Evolutionary conservation across 2,329 filamentous ascomycete species (phyloP).

Genomic region (Aureobasidium sp.): DNA sequence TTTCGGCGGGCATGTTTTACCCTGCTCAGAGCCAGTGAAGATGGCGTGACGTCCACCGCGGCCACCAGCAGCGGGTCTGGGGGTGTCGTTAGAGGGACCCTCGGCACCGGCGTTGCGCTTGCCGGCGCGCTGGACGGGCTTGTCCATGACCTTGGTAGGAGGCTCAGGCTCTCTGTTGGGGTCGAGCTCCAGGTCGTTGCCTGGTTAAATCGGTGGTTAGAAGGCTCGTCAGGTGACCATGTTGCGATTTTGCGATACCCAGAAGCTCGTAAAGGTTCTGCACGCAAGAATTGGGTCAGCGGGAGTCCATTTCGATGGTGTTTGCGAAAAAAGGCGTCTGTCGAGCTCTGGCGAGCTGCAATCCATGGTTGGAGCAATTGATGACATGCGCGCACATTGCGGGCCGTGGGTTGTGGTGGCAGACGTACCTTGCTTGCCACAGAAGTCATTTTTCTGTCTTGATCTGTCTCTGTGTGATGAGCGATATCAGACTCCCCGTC

Average conservation of each 20-base stretch:
- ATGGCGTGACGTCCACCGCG: slow-evolving; percentile 49
- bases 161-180: slow-evolving; percentile 61
- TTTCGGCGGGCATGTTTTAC: slow-evolving; percentile 47
- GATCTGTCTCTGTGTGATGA: slow-evolving; percentile 10
- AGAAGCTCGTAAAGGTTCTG: slow-evolving; percentile 98
- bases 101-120: slow-evolving; percentile 84
- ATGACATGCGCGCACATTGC: background rate
- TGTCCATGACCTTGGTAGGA: slow-evolving; percentile 84
- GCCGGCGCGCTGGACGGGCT: slow-evolving; percentile 63
- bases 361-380: background rate
- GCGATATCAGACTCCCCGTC: slow-evolving; percentile 14
- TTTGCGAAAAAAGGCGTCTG: background rate
- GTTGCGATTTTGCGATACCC: slow-evolving; percentile 51
- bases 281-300: slow-evolving; percentile 18
- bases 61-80: slow-evolving; percentile 32
- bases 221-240: slow-evolving; percentile 11
- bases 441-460: slow-evolving; percentile 13
- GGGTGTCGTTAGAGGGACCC: slow-evolving; percentile 44
- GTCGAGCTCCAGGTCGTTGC: slow-evolving; percentile 62
- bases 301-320: background rate
- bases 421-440: slow-evolving; percentile 15
- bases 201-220: slow-evolving; percentile 33
- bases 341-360: slow-evolving; percentile 2
- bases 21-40: slow-evolving; percentile 72
- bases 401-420: background rate